Evolutionary conservation across 1,284 basidiomycete genomes (phyloP), one percentile per base, ranked within the genome.

Genomic region (Spongiforma sp.): DNA sequence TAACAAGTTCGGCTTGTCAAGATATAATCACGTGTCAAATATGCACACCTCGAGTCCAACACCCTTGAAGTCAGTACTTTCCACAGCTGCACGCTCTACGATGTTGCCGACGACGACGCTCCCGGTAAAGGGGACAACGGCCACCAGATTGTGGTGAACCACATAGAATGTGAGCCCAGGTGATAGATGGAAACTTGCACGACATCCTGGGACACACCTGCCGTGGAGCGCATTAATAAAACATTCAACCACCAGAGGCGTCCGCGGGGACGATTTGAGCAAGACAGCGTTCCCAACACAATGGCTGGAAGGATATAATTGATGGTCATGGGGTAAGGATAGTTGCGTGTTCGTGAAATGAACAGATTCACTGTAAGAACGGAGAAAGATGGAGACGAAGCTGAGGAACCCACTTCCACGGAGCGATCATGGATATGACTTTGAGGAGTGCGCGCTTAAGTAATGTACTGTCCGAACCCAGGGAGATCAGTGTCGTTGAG

Each of bases 251-350:
- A 89, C 89, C 52, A 95, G 80, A 33, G 96, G 96, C 0, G 96
- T 98, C 76, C 98, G 96, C 2, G 96, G 96, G 5, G 95, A 96
- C 1, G 96, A 95, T 78, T 98, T 99, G 75, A 98, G 82, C 57
- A 98, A 79, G 19, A 98, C 93, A 0, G 93, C 81, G 77, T 99
- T 98, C 33, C 96, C 94, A 8, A 94, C 43, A 97, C 82, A 65
- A 98, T 81, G 1, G 95, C 94, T 2, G 96, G 96, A 36, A 98
- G 85, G 61, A 98, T 89, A 2, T 93, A 89, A 79, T 98, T 98
- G 77, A 98, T 87, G 41, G 93, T 88, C 54, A 90, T 90, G 57
- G 98, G 87, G 80, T 95, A 96, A 0, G 95, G 95, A 78, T 87
- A 97, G 78, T 93, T 57, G 28, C 12, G 56, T 26, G 10, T 36